A percentile compares a stretch with the other conserved stretches of the same genome.
Conservation (phyloP, 2,329 filamentous ascomycete species). For the Lachnellula arida region DNA sequence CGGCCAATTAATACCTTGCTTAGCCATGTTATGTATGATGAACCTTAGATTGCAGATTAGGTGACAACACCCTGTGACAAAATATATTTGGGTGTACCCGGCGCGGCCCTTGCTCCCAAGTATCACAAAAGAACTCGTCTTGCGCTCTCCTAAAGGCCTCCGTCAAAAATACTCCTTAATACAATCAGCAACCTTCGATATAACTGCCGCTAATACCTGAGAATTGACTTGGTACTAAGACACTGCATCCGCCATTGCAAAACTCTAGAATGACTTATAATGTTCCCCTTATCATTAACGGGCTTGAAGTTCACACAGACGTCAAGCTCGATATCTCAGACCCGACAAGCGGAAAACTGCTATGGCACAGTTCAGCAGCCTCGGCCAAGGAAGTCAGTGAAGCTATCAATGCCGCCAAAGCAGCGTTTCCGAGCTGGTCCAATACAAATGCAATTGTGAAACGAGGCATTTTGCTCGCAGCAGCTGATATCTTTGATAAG, state of each 20-base stretch:
- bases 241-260: not conserved
- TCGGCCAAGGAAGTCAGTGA: not conserved
- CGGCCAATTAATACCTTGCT: too few species aligned
- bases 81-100: too few species aligned
- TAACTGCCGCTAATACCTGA: too few species aligned
- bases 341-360: not conserved
- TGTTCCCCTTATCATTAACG: not conserved
- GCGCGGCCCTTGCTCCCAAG: too few species aligned
- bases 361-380: not conserved
- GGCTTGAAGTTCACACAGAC: not conserved
- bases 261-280: not conserved
- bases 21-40: too few species aligned
- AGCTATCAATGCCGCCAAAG: conserved; percentile 61
- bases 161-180: too few species aligned
- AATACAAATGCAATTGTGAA: conserved; percentile 58
- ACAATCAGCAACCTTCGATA: too few species aligned
- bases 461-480: conserved; percentile 59
- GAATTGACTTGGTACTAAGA: not conserved
- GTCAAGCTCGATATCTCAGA: not conserved
- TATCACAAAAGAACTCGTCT: too few species aligned
- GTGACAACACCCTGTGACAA: too few species aligned
- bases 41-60: too few species aligned
- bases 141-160: too few species aligned
- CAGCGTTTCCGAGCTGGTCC: conserved; percentile 64
- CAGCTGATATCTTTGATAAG: conserved; percentile 51